Base-by-base conservation (phyloP, 768 basidiomycete genomes). In the Tulasnella calospora region DNA sequence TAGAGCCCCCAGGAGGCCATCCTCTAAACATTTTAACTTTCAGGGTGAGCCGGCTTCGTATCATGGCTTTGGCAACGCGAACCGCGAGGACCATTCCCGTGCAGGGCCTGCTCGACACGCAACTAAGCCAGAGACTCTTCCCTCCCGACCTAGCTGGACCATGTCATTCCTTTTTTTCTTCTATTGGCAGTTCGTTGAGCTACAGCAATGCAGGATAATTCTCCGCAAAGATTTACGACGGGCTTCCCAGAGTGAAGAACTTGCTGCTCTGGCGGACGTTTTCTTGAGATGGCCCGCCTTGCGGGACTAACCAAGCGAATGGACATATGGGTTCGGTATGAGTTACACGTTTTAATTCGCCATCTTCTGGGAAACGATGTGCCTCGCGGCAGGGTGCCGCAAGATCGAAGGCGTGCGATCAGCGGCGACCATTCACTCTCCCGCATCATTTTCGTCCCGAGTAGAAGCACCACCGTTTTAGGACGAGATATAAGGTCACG, bases 271-370 rank as follows among this genome's bases (percentile, higher is more conserved):
- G 8, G 33, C 33, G 61, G 15, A 17, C 27, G 12, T 19, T 67
- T 30, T 33, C 61, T 67, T 67, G 10, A 19, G 30, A 33, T 33
- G 17, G 33, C 30, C 61, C 15, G 15, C 30, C 4, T 9, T 6
- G 61, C 61, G 61, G 61, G 33, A 35, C 61, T 67, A 67, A 67
- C 33, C 30, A 35, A 33, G 30, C 4, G 27, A 35, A 67, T 67
- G 61, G 61, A 33, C 27, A 15, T 30, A 67, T 13, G 55, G 55
- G n/a, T 23, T 30, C 55, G 3, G 55, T n/a, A 57, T 33, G 61
- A 67, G n/a, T 67, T 67, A 67, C 61, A 67, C 61, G 61, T 67
- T 67, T 67, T 67, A 67, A 67, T 67, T 35, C 15, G 61, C 27
- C 17, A 30, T 35, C 12, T 35, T 30, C 61, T 67, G 61, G 61